Evolutionary conservation across 2,329 filamentous ascomycete species (phyloP), one percentile per base, ranked within the genome.

Genomic region (Chrysoporthe cubensis): DNA sequence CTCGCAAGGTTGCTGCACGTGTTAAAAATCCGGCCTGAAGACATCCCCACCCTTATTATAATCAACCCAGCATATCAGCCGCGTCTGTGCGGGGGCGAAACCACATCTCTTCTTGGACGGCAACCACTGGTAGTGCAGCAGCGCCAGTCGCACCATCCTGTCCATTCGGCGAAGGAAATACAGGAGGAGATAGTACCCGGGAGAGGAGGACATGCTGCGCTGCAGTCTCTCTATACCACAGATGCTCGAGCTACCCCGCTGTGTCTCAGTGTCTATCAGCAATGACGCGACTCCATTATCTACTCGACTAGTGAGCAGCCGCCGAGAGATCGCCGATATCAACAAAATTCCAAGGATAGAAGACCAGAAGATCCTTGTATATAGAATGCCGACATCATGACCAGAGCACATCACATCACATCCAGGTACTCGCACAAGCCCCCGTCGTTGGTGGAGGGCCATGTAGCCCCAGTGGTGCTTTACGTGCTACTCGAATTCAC

Each of bases 111-210:
- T 77, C 6, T 78, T 78, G 69, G 71, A 76, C 48, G 72, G 78
- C 71, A 83, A 76, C 66, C 85, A 85, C 64, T 85, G 84, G 70
- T 85, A 84, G 75, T 93, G 90, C 16, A 92, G 78, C 7, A 90
- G 75, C 0, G 81, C 82, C 0, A 86, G 87, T 43, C 90, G 83
- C 8, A 87, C 74, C 1, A 89, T 76, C 6, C 91, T 83, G 11
- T 87, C 81, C 1, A 78, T 83, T 8, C 90, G 85, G 73, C 93
- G 91, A 34, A 91, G 71, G 66, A 86, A 82, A 83, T 90, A 90
- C 18, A 93, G 82, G 1, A 87, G 84, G 2, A 93, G 80, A 72
- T 85, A 83, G 42, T 79, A 81, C 21, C 87, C 81, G 16, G 74
- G 44, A 68, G 76, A 46, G 70, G 69, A 70, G 68, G 74, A 50